phyloP scores from a whole-genome alignment of 2,329 filamentous ascomycete species.

The Phialophora chinensis region DNA sequence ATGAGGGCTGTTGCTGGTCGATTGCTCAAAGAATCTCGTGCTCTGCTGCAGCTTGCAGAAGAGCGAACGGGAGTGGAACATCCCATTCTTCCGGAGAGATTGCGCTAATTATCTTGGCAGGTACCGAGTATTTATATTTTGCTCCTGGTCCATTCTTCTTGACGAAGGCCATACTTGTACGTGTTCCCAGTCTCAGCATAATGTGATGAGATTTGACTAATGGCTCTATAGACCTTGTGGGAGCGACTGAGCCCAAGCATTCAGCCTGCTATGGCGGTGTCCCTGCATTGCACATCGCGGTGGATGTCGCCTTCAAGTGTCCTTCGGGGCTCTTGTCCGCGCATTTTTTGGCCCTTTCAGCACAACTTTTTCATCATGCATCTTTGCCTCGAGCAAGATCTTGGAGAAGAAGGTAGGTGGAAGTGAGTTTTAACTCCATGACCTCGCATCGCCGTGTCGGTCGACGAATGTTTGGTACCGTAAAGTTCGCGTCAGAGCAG shows the following conservation, averaged over 20 bases:
- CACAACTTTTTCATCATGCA: slow-evolving; percentile 37
- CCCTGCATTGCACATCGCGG: slow-evolving; percentile 40
- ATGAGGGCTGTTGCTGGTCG: neutral
- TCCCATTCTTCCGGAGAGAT: neutral
- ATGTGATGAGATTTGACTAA: neutral
- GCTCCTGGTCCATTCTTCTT: slow-evolving; percentile 9
- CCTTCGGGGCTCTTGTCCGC: slow-evolving; percentile 39
- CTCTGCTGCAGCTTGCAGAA: slow-evolving; percentile 3
- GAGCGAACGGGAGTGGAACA: neutral
- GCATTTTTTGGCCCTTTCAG: slow-evolving; percentile 39
- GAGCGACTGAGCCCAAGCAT: slow-evolving; percentile 34
- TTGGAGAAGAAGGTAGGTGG: slow-evolving; percentile 36
- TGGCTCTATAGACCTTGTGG: slow-evolving; percentile 29
- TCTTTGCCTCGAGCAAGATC: slow-evolving; percentile 31
- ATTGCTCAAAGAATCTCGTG: slow-evolving; percentile 16
- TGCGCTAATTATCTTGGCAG: slow-evolving; percentile 3
- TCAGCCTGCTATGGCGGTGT: slow-evolving; percentile 30
- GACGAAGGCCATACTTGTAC: slow-evolving; percentile 34
- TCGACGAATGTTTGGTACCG: neutral
- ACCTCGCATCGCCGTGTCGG: neutral
- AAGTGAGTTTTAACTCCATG: neutral
- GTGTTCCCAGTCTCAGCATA: neutral
- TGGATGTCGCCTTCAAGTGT: slow-evolving; percentile 35
- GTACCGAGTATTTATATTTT: neutral
- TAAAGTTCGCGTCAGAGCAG: neutral